These are phyloP conservation scores for Sporothrix variecibatus DNA, from an alignment of 2,329 filamentous ascomycete genomes.

Conservation along the genomic window DNA sequence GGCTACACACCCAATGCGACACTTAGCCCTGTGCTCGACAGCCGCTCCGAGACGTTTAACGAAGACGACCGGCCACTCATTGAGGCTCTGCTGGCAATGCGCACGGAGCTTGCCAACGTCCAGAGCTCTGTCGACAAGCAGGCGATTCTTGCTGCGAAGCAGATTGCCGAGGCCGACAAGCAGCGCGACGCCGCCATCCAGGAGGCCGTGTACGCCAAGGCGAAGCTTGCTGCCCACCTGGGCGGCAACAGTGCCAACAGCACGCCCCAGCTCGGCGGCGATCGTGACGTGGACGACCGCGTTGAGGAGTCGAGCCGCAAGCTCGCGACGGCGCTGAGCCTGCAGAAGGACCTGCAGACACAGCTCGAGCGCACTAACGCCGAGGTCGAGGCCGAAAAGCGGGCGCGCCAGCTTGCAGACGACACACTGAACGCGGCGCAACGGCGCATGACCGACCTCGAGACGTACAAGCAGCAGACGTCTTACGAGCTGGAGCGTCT, in stretches of 20 bases:
- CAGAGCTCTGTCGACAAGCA: constrained; percentile 89
- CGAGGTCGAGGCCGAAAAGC: constrained; percentile 80
- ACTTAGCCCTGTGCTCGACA: constrained; percentile 72
- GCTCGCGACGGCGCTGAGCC: constrained; percentile 75
- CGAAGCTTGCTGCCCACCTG: constrained; percentile 78
- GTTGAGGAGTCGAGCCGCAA: constrained; percentile 76
- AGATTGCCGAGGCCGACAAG: constrained; percentile 91
- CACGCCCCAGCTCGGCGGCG: constrained; percentile 60
- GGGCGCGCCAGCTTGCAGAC: constrained; percentile 80
- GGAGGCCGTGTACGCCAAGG: constrained; percentile 93
- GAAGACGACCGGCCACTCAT: constrained; percentile 92
- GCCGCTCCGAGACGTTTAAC: constrained; percentile 76
- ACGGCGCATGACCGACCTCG: constrained; percentile 79
- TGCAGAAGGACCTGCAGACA: constrained; percentile 79
- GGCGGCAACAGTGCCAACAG: constrained; percentile 58
- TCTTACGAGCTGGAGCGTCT: constrained; percentile 83
- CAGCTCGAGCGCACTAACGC: constrained; percentile 67
- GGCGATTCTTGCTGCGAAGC: constrained; percentile 78
- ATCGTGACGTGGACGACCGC: constrained; percentile 65
- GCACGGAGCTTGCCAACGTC: constrained; percentile 82
- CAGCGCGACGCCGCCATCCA: constrained; percentile 92
- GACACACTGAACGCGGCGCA: constrained; percentile 83
- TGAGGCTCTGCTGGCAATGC: constrained; percentile 90
- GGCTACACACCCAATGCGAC: constrained; percentile 77
- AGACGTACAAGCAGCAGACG: constrained; percentile 79